These are phyloP conservation scores for Bipolaris oryzae DNA, from an alignment of 2,329 filamentous ascomycete species.

Conservation along the genomic window DNA sequence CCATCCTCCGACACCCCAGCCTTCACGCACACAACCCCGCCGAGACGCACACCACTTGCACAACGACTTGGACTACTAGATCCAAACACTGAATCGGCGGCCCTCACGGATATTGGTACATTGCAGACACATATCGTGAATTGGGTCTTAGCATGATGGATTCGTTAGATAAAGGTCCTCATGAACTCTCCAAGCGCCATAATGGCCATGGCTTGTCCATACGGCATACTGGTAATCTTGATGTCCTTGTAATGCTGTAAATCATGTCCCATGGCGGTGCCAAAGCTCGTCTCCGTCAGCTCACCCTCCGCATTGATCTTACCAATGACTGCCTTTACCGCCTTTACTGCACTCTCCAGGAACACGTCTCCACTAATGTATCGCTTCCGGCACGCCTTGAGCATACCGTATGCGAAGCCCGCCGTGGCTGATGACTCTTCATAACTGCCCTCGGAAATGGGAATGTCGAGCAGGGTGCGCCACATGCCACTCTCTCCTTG, in stretches of 20 bases:
- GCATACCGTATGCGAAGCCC: slow-evolving; percentile 79
- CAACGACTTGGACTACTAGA: too few species aligned
- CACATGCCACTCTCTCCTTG: slow-evolving; percentile 71
- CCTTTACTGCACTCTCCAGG: slow-evolving; percentile 66
- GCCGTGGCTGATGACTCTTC: slow-evolving; percentile 78
- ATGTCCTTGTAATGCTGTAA: slow-evolving; percentile 81
- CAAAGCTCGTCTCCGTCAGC: slow-evolving; percentile 75
- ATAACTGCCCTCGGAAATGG: slow-evolving; percentile 71
- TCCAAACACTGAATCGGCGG: neutral
- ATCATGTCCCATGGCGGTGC: slow-evolving; percentile 75
- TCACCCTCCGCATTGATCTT: slow-evolving; percentile 72
- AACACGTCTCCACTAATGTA: slow-evolving; percentile 68
- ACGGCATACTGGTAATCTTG: slow-evolving; percentile 78
- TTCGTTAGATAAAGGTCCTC: slow-evolving; percentile 59
- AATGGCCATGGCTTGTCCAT: slow-evolving; percentile 83
- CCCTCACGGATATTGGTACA: neutral
- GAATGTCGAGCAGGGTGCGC: slow-evolving; percentile 74
- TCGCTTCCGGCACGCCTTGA: slow-evolving; percentile 73
- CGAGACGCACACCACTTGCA: neutral
- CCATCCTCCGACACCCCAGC: neutral
- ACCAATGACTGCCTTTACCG: slow-evolving; percentile 68
- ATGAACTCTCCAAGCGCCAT: slow-evolving; percentile 79
- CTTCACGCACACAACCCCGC: neutral
- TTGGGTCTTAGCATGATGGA: neutral
- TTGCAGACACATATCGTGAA: neutral